Conservation (phyloP, 495 filamentous ascomycete species). For the Rusavskia elegans region DNA sequence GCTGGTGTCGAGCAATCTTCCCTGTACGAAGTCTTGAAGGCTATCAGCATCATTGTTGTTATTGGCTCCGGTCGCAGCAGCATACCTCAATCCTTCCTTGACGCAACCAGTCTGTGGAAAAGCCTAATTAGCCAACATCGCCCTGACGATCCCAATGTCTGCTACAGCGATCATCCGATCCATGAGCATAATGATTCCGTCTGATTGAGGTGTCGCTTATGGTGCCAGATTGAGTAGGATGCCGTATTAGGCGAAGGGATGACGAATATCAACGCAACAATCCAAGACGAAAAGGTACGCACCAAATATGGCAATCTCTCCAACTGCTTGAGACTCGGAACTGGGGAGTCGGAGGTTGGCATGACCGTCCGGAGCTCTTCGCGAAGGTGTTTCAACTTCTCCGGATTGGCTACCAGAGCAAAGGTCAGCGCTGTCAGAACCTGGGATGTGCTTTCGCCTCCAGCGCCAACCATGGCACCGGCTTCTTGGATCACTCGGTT, state of each 20-base stretch:
- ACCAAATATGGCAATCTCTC: slow-evolving; percentile 35
- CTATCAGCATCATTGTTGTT: neutral
- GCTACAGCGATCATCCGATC: too few relatives aligned
- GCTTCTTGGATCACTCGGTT: slow-evolving; percentile 9
- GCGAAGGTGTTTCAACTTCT: slow-evolving; percentile 9
- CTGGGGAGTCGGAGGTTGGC: slow-evolving; percentile 13
- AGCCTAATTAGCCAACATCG: neutral
- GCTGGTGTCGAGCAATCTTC: slow-evolving; percentile 22
- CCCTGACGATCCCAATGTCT: too few relatives aligned
- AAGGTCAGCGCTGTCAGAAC: slow-evolving; percentile 3
- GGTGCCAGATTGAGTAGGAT: too few relatives aligned
- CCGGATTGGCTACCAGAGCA: slow-evolving; percentile 5
- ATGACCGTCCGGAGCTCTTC: slow-evolving; percentile 19
- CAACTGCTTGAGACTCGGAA: slow-evolving; percentile 23
- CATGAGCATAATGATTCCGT: too few relatives aligned
- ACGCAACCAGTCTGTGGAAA: slow-evolving; percentile 5
- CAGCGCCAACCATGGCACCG: slow-evolving; percentile 7
- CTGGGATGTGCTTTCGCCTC: slow-evolving; percentile 9
- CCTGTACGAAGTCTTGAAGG: slow-evolving; percentile 5
- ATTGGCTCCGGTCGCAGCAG: neutral
- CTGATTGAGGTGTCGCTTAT: too few relatives aligned
- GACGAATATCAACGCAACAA: too few relatives aligned
- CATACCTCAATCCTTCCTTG: slow-evolving; percentile 6
- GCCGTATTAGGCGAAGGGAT: too few relatives aligned
- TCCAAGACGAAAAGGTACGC: too few relatives aligned